Evolutionary conservation across 352 stramenopile species (phyloP).

Genomic region (Globisporangium canariense): DNA sequence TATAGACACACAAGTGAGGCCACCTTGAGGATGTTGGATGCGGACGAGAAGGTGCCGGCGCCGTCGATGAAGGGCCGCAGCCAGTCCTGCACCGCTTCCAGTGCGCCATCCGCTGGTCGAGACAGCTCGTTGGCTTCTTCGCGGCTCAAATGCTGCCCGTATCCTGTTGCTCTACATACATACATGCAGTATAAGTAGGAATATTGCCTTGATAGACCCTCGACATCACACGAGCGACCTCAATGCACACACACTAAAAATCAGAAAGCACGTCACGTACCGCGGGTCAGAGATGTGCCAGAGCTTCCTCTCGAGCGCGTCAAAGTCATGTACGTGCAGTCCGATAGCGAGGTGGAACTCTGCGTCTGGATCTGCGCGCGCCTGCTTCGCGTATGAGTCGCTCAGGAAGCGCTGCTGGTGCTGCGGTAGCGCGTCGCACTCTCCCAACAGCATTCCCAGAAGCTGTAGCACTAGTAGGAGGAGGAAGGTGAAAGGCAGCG

Average conservation of each 20-base stretch:
- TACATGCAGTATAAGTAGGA: too few relatives aligned
- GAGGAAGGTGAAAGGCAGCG: neutral
- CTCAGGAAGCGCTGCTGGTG: constrained; percentile 22
- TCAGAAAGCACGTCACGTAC: constrained; percentile 26
- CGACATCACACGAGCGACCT: neutral
- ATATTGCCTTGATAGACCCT: too few relatives aligned
- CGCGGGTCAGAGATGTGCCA: constrained; percentile 52
- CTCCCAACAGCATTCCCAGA: neutral
- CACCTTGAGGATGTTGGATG: constrained; percentile 36
- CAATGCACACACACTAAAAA: neutral
- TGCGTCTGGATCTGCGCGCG: constrained; percentile 32
- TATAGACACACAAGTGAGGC: constrained; percentile 18
- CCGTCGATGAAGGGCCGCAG: constrained; percentile 21
- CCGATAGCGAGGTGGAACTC: constrained; percentile 54
- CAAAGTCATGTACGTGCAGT: constrained; percentile 47
- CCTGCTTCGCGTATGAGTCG: constrained; percentile 26
- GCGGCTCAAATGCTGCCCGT: constrained; percentile 47
- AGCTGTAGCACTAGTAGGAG: neutral
- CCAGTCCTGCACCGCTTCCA: constrained; percentile 52
- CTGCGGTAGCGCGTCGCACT: constrained; percentile 5
- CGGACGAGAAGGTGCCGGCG: constrained; percentile 31
- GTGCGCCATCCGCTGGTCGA: constrained; percentile 32
- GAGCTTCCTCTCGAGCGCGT: constrained; percentile 41
- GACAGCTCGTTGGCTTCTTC: constrained; percentile 44
- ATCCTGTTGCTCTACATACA: constrained; percentile 35